phyloP scores from a whole-genome alignment of 345 rosid species.

The Camelina neglecta region DNA sequence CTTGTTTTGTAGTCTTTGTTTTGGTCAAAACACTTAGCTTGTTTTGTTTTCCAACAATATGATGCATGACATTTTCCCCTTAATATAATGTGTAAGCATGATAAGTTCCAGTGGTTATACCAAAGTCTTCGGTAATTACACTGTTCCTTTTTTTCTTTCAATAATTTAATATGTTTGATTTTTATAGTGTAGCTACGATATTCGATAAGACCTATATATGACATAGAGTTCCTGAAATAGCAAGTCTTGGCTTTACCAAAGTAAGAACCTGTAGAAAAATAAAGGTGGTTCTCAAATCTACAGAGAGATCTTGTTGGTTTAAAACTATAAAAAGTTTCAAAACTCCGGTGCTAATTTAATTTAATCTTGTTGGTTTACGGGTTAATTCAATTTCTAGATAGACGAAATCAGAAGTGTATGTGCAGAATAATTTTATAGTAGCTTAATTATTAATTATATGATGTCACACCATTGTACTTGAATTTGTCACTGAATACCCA shows the following conservation, averaged over 20 bases:
- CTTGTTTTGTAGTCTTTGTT: no score
- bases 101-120: constrained; percentile 37
- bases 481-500: no score
- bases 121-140: constrained; percentile 36
- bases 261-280: constrained; percentile 17
- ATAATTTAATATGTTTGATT: constrained; percentile 17
- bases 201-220: constrained; percentile 46
- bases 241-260: constrained; percentile 42
- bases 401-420: background rate
- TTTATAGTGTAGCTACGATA: constrained; percentile 44
- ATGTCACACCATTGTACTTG: no score
- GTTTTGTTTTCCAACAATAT: constrained; percentile 20
- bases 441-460: no score
- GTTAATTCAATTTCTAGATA: background rate
- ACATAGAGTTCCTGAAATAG: constrained; percentile 44
- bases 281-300: constrained; percentile 8
- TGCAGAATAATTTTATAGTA: background rate
- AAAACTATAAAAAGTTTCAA: background rate
- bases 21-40: background rate
- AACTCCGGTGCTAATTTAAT: background rate
- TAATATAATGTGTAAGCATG: constrained; percentile 22
- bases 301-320: background rate
- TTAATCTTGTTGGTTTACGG: background rate
- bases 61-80: background rate
- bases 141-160: constrained; percentile 23